Base-by-base conservation (phyloP, 2,329 filamentous ascomycete species). In the Colletotrichum gigasporum region DNA sequence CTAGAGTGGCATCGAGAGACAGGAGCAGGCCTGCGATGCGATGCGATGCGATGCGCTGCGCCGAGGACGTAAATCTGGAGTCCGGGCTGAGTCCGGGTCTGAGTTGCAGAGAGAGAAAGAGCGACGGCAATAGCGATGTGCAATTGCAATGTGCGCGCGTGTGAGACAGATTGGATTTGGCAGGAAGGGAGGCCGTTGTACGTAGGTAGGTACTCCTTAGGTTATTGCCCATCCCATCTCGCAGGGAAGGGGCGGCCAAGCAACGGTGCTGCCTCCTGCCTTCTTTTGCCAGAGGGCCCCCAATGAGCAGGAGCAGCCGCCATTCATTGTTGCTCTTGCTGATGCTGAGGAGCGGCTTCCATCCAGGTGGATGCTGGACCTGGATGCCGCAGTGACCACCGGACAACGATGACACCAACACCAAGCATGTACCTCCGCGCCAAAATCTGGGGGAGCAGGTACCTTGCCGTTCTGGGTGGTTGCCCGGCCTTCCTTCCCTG, bases 171-270 rank as follows among this genome's bases (percentile, higher is more conserved):
- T 37, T 37, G 52, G 41, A 47, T 20, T 16, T 12, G 12, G 42
- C 32, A 61, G 24, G 50, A 55, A 61, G 50, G 50, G 50, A 54
- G 42, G 11, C 35, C 22, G 52, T 28, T 62, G 59, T 57, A n/a
- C n/a, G n/a, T n/a, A n/a, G n/a, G n/a, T n/a, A n/a, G n/a, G n/a
- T n/a, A n/a, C n/a, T n/a, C n/a, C n/a, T n/a, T n/a, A n/a, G n/a
- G n/a, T 62, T 62, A 41, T 52, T 35, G 24, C 37, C 35, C 24
- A 14, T 47, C 32, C 26, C 22, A 26, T 28, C 37, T n/a, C n/a
- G n/a, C n/a, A n/a, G n/a, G n/a, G n/a, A n/a, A n/a, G n/a, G n/a
- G n/a, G n/a, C n/a, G n/a, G n/a, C n/a, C n/a, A n/a, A n/a, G n/a
- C n/a, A n/a, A n/a, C n/a, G n/a, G n/a, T n/a, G n/a, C 18, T 44